Evolutionary conservation across 2,329 filamentous ascomycete species (phyloP), one percentile per base, ranked within the genome.

Genomic region (Fusarium subglutinans): DNA sequence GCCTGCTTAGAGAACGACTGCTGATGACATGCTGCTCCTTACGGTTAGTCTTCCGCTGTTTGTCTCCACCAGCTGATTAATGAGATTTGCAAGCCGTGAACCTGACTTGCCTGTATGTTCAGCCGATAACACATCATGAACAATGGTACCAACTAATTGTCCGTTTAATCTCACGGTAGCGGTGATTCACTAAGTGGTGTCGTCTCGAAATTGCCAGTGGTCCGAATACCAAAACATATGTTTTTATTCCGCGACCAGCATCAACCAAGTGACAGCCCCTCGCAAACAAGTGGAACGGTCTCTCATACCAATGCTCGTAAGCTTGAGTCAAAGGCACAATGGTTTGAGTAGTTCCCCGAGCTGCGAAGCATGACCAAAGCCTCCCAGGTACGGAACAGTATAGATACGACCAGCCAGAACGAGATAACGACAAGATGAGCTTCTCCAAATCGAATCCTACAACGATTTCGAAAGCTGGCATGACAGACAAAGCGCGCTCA

Each of bases 1-100:
- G 10, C 24, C 12, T 30, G 40, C 63, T 61, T 45, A 17, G 40
- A 37, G 59, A 40, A 40, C 6, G 4, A 15, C 2, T 6, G 60
- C n/a, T 56, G 55, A 47, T 35, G 22, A 8, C 38, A 47, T 35
- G 30, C 20, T 61, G 28, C 64, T 45, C 55, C 28, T 57, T 66
- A 37, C 26, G 60, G 69, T 61, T 71, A 71, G 69, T 20, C 51
- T 54, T 60, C 69, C 69, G 55, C 24, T 24, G 12, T 5, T 57
- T n/a, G 24, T 28, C 30, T 30, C n/a, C 20, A 5, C 20, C 4
- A 15, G 58, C 58, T 61, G 47, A 61, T 24, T 55, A 61, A 61
- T 58, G 40, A 4, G 4, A 10, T 22, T 47, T 17, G 14, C 18
- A 17, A 15, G 22, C 37, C 28, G 11, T 18, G 17, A 6, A 20